Evolutionary conservation across 495 filamentous ascomycete species (phyloP).

Genomic region (Aspergillus mulundensis): DNA sequence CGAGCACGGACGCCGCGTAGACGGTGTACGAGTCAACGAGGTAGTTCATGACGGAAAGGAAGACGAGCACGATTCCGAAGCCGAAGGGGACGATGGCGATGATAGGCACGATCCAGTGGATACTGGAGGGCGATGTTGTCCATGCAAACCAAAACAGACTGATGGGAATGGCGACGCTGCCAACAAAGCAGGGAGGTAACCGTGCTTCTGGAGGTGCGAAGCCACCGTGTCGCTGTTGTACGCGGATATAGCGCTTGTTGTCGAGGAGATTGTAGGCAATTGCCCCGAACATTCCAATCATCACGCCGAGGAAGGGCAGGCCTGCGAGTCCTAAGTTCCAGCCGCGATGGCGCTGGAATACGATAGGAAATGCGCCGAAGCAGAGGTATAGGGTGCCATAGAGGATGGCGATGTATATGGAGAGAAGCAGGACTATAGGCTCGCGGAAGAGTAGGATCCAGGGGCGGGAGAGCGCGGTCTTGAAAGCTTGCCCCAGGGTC

Average conservation of each 20-base stretch:
- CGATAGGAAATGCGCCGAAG: conserved; percentile 77
- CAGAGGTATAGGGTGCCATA: conserved; percentile 79
- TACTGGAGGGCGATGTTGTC: conserved; percentile 56
- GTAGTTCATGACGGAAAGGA: conserved; percentile 73
- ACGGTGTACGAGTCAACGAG: conserved; percentile 76
- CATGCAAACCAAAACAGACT: conserved; percentile 65
- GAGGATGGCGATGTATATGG: conserved; percentile 69
- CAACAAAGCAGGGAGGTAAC: conserved; percentile 40
- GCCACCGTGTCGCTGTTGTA: conserved; percentile 30
- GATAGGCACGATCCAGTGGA: conserved; percentile 67
- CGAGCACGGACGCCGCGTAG: conserved; percentile 75
- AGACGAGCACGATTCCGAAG: conserved; percentile 70
- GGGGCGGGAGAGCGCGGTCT: conserved; percentile 40
- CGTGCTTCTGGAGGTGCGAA: conserved; percentile 47
- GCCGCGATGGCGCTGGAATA: conserved; percentile 65
- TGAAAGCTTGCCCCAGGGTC: conserved; percentile 33
- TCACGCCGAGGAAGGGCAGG: conserved; percentile 78
- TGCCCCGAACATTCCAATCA: conserved; percentile 70
- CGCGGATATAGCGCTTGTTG: conserved; percentile 43
- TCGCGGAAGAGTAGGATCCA: conserved; percentile 47
- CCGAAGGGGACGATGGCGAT: conserved; percentile 65
- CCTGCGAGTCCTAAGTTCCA: conserved; percentile 70
- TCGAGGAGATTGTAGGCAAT: conserved; percentile 44
- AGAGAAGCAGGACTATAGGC: conserved; percentile 63
- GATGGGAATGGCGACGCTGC: conserved; percentile 37